Evolutionary conservation across 768 basidiomycete genomes (phyloP), one percentile per base, ranked within the genome.

Genomic region (Pisolithus microcarpus): DNA sequence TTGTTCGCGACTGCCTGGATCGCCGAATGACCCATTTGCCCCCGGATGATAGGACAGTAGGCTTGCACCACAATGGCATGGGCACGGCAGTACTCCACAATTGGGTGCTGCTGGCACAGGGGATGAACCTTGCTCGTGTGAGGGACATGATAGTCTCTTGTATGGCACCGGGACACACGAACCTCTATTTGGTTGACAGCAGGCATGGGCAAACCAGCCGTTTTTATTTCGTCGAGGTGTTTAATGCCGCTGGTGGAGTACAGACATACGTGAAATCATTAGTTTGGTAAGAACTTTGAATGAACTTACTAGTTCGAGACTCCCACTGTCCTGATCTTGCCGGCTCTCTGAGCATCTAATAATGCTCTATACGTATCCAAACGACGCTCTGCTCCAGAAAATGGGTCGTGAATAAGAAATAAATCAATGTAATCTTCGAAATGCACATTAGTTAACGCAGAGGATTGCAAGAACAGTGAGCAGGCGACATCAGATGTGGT

Each of bases 131-230:
- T 90, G 58, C 36, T 48, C 30, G 7, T 49, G 21, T 6, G 5
- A 42, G 5, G 16, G 48, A 58, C 55, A 52, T 45, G 43, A 51
- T 43, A 45, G 45, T 34, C 38, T 36, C 44, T 11, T 18, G 23
- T 23, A 46, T 43, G 28, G 52, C 44, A 26, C 44, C 9, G 34
- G 28, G 10, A 18, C 26, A 21, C 24, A 57, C 70, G 31, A 60
- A 81, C 88, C 77, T 91, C 88, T 51, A 91, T 78, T 63, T 92
- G 90, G 60, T 92, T 91, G 46, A 92, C 82, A 5, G 81, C 67
- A 13, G 90, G 90, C 57, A 75, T 68, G 52, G 80, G 79, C 42
- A 79, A 71, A 3, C 85, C 84, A 0, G 79, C 81, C 8, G 68
- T 66, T 51, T 68, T 73, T 47, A 91, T 84, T 65, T 91, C 87